Evolutionary conservation across 345 rosid species (phyloP).

Genomic region (Kernera saxatilis): DNA sequence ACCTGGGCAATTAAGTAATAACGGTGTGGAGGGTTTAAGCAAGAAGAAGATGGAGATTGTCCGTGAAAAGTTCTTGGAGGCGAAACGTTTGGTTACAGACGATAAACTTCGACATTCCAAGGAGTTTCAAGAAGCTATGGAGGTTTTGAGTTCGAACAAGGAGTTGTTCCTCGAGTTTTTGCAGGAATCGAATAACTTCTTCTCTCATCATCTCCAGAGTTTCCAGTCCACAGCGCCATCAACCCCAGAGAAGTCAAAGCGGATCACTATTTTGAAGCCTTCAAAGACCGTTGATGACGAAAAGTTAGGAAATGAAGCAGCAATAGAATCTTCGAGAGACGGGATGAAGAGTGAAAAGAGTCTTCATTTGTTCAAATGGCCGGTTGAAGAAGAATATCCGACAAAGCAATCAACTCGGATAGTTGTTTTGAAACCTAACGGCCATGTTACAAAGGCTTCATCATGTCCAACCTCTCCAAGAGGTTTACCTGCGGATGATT

Average conservation of each 20-base stretch:
- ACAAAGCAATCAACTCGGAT: conserved; percentile 58
- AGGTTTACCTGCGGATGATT: conserved; percentile 33
- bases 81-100: conserved; percentile 77
- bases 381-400: conserved; percentile 42
- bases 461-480: conserved; percentile 50
- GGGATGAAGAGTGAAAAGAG: conserved; percentile 30
- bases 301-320: conserved; percentile 30
- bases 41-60: conserved; percentile 74
- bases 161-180: conserved; percentile 76
- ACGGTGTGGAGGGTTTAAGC: conserved; percentile 26
- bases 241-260: conserved; percentile 53
- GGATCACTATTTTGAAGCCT: conserved; percentile 80
- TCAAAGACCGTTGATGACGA: conserved; percentile 51
- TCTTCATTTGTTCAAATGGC: conserved; percentile 32
- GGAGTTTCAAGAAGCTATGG: conserved; percentile 85
- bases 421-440: conserved; percentile 81
- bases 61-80: conserved; percentile 83
- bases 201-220: conserved; percentile 49
- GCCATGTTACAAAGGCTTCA: conserved; percentile 41
- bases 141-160: conserved; percentile 66
- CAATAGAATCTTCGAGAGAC: conserved; percentile 38
- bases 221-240: conserved; percentile 41
- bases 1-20: not conserved
- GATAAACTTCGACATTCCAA: conserved; percentile 76
- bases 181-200: conserved; percentile 69